These are phyloP conservation scores for Diplotaxis tenuifolia DNA, from an alignment of 345 rosid genomes.

Conservation along the genomic window DNA sequence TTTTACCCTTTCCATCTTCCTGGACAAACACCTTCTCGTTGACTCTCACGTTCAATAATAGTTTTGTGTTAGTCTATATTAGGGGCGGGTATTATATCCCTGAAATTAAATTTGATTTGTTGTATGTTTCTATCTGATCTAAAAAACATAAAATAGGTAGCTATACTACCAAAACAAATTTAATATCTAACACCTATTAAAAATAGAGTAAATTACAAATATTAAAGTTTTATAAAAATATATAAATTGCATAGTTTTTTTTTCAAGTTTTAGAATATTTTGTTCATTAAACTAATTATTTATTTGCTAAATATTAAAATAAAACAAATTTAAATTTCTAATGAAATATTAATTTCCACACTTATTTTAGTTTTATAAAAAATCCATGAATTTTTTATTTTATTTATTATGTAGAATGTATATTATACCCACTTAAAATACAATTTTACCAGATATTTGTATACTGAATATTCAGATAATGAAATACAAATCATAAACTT, in stretches of 20 bases:
- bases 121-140: background rate
- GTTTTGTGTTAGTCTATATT: background rate
- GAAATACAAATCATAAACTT: background rate
- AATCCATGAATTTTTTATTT: no score
- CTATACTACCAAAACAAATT: background rate
- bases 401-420: no score
- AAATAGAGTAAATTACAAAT: no score
- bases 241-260: background rate
- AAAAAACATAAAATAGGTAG: background rate
- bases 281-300: background rate
- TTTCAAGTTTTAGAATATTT: background rate
- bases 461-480: background rate
- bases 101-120: background rate
- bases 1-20: slow-evolving; percentile 34
- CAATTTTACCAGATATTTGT: no score
- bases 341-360: background rate
- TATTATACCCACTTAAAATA: no score
- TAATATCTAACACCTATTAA: background rate
- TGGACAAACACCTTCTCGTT: slow-evolving; percentile 34
- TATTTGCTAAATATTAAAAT: background rate
- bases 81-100: background rate
- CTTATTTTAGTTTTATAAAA: background rate
- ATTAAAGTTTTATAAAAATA: background rate
- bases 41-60: slow-evolving; percentile 14
- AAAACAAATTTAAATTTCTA: background rate